Percentiles rank a stretch among this genome's conserved stretches.
Conservation (phyloP, 176 grass and related monocot genomes). For the Cenchrus purpureus region DNA sequence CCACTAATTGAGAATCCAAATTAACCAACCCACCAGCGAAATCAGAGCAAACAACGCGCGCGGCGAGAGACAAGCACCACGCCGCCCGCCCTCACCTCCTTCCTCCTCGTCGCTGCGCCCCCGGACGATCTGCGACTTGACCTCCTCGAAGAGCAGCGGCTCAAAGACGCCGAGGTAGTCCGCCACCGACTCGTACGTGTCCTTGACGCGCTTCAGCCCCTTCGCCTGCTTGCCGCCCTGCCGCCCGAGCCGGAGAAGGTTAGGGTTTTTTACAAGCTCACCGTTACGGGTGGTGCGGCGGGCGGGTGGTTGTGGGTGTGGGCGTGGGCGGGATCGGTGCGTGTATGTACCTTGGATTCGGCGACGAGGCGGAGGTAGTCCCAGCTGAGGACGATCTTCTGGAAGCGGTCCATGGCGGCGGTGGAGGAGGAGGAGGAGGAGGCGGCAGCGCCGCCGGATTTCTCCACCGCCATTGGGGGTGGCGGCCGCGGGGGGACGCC, state of each 20-base stretch:
- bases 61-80: not conserved
- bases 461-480: constrained; percentile 59
- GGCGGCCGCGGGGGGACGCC: not conserved
- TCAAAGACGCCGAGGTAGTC: constrained; percentile 85
- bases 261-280: not conserved
- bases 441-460: constrained; percentile 31
- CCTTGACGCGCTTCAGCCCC: constrained; percentile 61
- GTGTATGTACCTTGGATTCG: constrained; percentile 64
- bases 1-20: constrained; percentile 16
- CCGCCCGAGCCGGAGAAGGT: not conserved
- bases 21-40: not conserved
- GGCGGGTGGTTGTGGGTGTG: not conserved
- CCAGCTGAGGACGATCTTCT: constrained; percentile 87
- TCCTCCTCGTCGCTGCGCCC: constrained; percentile 69
- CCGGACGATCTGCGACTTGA: constrained; percentile 90
- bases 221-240: constrained; percentile 49
- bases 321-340: no score
- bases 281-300: not conserved
- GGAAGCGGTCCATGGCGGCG: constrained; percentile 58
- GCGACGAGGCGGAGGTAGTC: constrained; percentile 76
- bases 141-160: constrained; percentile 96
- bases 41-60: not conserved
- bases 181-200: constrained; percentile 66
- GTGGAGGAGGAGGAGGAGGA: constrained; percentile 37
- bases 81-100: constrained; percentile 43